phyloP scores from a whole-genome alignment of 352 stramenopile genomes.

The Globisporangium recalcitrans region DNA sequence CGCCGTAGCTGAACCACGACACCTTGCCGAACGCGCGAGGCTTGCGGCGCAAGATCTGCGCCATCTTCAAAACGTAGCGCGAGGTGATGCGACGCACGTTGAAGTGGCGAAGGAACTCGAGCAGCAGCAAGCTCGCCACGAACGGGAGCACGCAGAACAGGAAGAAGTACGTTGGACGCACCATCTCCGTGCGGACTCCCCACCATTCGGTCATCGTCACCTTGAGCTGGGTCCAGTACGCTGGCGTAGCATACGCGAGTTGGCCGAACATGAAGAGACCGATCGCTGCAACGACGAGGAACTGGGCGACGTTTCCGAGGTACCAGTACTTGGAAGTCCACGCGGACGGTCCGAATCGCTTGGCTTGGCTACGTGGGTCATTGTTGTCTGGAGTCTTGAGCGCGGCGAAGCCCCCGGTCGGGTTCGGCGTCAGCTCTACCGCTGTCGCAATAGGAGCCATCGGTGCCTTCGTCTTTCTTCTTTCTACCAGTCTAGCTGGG shows the following conservation, averaged over 20 bases:
- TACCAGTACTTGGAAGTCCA: slow-evolving; percentile 16
- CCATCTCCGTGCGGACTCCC: slow-evolving; percentile 20
- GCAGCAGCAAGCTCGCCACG: slow-evolving; percentile 13
- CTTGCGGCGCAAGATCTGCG: slow-evolving; percentile 21
- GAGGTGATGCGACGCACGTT: slow-evolving; percentile 19
- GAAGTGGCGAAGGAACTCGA: slow-evolving; percentile 20
- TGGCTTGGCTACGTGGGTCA: not conserved
- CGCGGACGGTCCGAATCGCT: not conserved
- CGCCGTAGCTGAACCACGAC: slow-evolving; percentile 20
- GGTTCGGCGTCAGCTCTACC: slow-evolving; percentile 5
- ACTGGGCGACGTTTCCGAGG: slow-evolving; percentile 8
- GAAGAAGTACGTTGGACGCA: slow-evolving; percentile 25
- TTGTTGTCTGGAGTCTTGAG: slow-evolving; percentile 11
- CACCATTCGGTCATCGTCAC: slow-evolving; percentile 8
- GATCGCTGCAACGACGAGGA: slow-evolving; percentile 8
- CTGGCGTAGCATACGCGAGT: not conserved
- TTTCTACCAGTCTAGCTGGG: not conserved
- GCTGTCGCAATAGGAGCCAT: slow-evolving; percentile 4
- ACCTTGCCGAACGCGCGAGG: slow-evolving; percentile 13
- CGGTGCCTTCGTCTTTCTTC: too few relatives aligned
- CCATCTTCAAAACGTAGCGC: slow-evolving; percentile 8
- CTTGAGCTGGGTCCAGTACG: slow-evolving; percentile 10
- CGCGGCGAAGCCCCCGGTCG: not conserved
- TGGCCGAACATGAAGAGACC: slow-evolving; percentile 9
- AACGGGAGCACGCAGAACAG: slow-evolving; percentile 26